These are phyloP conservation scores for Saitoella complicata DNA, from an alignment of 805 yeast genomes.

Conservation along the genomic window DNA sequence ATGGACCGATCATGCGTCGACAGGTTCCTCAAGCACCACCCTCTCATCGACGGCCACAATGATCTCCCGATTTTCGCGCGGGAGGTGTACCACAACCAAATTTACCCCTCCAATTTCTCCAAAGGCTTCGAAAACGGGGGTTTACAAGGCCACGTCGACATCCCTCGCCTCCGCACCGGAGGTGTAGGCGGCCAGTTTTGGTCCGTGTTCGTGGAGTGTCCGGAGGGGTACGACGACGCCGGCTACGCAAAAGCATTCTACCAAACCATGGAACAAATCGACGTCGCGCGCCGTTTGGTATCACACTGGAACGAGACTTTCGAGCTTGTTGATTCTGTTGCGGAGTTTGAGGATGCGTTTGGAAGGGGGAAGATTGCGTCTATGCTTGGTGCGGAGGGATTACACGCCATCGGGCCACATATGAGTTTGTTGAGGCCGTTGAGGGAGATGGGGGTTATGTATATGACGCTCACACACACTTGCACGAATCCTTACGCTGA, in stretches of 20 bases:
- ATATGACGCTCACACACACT: conserved; percentile 38
- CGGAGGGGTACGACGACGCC: background rate
- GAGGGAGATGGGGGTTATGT: conserved; percentile 35
- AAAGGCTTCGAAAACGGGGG: background rate
- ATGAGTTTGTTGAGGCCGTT: conserved; percentile 34
- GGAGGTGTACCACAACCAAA: background rate
- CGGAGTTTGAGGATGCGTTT: conserved; percentile 1
- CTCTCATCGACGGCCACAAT: conserved; percentile 3
- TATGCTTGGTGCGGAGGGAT: conserved; percentile 38
- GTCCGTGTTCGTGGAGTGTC: conserved; percentile 2
- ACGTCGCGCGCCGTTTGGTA: background rate
- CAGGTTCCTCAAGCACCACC: background rate
- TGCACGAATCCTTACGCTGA: conserved; percentile 45
- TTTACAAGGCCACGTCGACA: background rate
- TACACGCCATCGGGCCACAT: conserved; percentile 36
- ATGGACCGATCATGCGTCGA: too few species aligned
- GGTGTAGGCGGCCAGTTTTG: conserved; percentile 1
- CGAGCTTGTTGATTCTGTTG: background rate
- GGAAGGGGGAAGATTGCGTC: conserved; percentile 22
- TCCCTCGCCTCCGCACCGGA: conserved; percentile 1
- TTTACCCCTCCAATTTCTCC: background rate
- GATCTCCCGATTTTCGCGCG: conserved; percentile 1
- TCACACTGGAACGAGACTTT: background rate
- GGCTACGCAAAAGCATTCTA: conserved; percentile 1
- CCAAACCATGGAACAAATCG: conserved; percentile 1